Evolutionary conservation across 164 flowering plant species (phyloP).

Genomic region (Nymphaea thermarum): DNA sequence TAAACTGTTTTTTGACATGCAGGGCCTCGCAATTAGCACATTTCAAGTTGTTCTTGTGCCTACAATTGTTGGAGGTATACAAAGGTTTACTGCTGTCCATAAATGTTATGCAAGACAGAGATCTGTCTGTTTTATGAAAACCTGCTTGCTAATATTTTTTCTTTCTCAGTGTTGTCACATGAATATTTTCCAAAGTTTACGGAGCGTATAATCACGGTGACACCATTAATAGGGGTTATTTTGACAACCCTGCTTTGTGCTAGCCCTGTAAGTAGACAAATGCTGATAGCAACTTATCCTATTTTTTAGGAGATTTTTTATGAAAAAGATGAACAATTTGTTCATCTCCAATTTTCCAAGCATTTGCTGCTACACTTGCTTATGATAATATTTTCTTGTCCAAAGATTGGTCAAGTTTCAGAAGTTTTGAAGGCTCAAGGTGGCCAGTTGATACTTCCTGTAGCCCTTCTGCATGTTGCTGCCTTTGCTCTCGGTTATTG

Average conservation of each 20-base stretch:
- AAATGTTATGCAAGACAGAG: not conserved
- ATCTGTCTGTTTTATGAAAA: too few relatives aligned
- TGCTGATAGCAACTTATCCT: not conserved
- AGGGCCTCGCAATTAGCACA: constrained; percentile 95
- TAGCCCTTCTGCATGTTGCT: constrained; percentile 74
- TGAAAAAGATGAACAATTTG: too few relatives aligned
- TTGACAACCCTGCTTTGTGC: constrained; percentile 94
- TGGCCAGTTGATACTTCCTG: constrained; percentile 67
- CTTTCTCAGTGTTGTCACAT: constrained; percentile 60
- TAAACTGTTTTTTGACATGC: constrained; percentile 11
- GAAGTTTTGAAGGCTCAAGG: constrained; percentile 90
- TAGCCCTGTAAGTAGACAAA: constrained; percentile 72
- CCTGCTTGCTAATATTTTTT: constrained; percentile 2
- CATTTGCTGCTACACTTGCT: not conserved
- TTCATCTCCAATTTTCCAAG: not conserved
- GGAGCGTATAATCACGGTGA: constrained; percentile 56
- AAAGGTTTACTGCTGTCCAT: not conserved
- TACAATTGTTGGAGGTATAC: constrained; percentile 40
- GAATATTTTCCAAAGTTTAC: constrained; percentile 93
- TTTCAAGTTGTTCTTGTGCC: constrained; percentile 96
- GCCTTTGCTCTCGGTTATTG: constrained; percentile 91
- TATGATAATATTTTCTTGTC: constrained; percentile 1
- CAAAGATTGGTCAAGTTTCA: constrained; percentile 90
- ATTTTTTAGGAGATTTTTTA: not conserved
- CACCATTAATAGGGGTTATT: constrained; percentile 89